Conservation (phyloP, 805 yeast genomes). For the Hanseniaspora mollemarum region DNA sequence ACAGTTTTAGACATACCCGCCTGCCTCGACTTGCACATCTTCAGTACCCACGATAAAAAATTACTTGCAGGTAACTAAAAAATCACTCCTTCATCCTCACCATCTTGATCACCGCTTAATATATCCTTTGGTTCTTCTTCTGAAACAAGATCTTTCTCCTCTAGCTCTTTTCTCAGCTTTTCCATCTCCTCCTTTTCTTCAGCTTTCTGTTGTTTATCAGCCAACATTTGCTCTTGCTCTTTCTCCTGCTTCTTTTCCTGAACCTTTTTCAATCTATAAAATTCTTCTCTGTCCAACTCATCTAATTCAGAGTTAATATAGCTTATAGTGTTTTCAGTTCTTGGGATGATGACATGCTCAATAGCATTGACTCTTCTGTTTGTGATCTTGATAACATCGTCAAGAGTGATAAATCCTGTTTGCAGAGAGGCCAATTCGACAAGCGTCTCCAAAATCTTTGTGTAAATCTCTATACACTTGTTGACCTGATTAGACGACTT, state of each 20-base stretch:
- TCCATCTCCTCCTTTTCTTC: conserved; percentile 20
- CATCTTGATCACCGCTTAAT: conserved; percentile 25
- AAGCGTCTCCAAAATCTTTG: conserved; percentile 92
- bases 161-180: conserved; percentile 22
- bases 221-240: conserved; percentile 38
- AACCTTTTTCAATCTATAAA: conserved; percentile 89
- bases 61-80: too few relatives aligned
- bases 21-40: too few relatives aligned
- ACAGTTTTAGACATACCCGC: too few relatives aligned
- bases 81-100: conserved; percentile 28
- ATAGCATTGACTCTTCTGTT: conserved; percentile 97
- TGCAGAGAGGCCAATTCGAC: conserved; percentile 93
- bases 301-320: conserved; percentile 92
- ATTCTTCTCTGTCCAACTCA: conserved; percentile 96
- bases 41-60: too few relatives aligned
- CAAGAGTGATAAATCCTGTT: conserved; percentile 90
- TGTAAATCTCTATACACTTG: conserved; percentile 83
- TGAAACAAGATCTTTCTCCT: conserved; percentile 22
- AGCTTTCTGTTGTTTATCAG: conserved; percentile 40
- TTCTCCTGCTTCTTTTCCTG: conserved; percentile 87
- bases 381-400: conserved; percentile 95
- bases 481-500: conserved; percentile 98
- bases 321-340: conserved; percentile 89
- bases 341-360: conserved; percentile 94
- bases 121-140: conserved; percentile 21